Evolutionary conservation across 305 asterid species (phyloP).

Genomic region (Lippia alba): DNA sequence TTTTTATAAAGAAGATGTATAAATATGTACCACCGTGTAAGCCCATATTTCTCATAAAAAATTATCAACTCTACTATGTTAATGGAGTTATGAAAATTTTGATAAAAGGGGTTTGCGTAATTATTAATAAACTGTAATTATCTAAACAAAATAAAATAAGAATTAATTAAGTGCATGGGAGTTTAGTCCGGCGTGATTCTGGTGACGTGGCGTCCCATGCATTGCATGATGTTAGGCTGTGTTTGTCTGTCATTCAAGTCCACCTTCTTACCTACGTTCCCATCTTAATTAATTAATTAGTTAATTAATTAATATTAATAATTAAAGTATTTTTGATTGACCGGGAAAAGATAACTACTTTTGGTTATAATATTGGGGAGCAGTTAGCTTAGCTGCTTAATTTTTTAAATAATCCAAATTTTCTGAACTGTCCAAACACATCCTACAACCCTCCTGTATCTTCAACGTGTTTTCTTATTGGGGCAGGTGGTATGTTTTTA

Average conservation of each 20-base stretch:
- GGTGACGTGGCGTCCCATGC: constrained; percentile 90
- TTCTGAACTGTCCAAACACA: constrained; percentile 48
- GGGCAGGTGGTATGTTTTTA: constrained; percentile 50
- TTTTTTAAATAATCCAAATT: constrained; percentile 28
- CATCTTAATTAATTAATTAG: constrained; percentile 16
- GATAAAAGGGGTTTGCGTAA: no score
- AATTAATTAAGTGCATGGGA: constrained; percentile 49
- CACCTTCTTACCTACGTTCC: neutral
- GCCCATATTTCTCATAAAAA: no score
- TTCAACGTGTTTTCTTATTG: constrained; percentile 36
- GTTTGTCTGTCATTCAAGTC: constrained; percentile 33
- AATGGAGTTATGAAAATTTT: no score
- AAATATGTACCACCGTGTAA: no score
- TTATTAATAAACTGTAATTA: neutral
- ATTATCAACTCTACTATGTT: no score
- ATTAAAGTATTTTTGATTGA: constrained; percentile 7
- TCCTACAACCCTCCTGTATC: constrained; percentile 29
- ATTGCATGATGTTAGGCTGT: constrained; percentile 42
- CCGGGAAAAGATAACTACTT: constrained; percentile 15
- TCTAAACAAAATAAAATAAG: neutral
- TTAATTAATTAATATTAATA: constrained; percentile 26
- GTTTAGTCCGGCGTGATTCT: constrained; percentile 66
- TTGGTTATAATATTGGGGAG: constrained; percentile 44
- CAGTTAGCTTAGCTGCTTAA: constrained; percentile 43
- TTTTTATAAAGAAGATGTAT: no score